These are phyloP conservation scores for Diospyros lotus DNA, from an alignment of 148 eudicot species.

Conservation along the genomic window DNA sequence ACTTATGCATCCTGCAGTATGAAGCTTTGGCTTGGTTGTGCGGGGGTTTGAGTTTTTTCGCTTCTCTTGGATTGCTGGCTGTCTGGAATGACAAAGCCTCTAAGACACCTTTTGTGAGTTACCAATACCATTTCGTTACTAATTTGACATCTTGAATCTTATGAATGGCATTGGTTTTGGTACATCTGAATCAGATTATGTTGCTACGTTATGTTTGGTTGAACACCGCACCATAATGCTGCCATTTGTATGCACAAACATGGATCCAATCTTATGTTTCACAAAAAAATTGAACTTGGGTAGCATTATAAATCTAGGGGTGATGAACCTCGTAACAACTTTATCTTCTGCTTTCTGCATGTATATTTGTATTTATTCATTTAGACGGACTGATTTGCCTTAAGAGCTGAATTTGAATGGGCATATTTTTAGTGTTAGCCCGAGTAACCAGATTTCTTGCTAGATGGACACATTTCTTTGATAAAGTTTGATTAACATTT, in stretches of 20 bases:
- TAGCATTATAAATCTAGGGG: no score
- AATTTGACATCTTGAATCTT: background rate
- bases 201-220: background rate
- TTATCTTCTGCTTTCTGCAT: no score
- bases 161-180: background rate
- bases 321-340: no score
- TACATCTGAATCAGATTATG: background rate
- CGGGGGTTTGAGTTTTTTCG: constrained; percentile 83
- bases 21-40: constrained; percentile 94
- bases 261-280: background rate
- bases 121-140: background rate
- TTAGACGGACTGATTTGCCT: no score
- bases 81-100: constrained; percentile 91
- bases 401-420: no score
- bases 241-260: no score
- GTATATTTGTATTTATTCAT: no score
- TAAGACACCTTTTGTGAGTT: constrained; percentile 69
- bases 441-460: background rate
- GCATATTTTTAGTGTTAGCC: background rate
- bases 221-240: background rate
- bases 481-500: no score
- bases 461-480: no score
- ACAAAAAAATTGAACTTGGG: background rate
- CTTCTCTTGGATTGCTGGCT: constrained; percentile 63
- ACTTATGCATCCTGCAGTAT: constrained; percentile 39